These are phyloP conservation scores for Megacollybia platyphylla DNA, from an alignment of 1,284 basidiomycete species.

Conservation along the genomic window DNA sequence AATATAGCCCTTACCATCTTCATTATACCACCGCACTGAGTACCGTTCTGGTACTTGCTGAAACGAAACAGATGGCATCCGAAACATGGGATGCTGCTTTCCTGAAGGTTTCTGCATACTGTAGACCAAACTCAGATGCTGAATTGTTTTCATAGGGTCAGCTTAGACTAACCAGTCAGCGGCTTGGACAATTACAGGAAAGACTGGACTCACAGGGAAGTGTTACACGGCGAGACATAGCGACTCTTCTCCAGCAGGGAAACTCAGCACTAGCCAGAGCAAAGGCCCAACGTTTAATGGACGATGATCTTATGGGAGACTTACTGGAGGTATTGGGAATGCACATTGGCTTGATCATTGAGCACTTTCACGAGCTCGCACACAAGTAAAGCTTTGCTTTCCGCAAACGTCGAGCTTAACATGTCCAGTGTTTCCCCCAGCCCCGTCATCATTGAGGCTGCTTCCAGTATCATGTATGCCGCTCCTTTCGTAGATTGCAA, in stretches of 20 bases:
- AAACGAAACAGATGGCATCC: constrained; percentile 6
- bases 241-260: constrained; percentile 46
- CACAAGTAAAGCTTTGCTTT: constrained; percentile 22
- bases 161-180: constrained; percentile 48
- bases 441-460: constrained; percentile 45
- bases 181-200: constrained; percentile 56
- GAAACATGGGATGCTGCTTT: constrained; percentile 27
- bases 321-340: constrained; percentile 53
- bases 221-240: constrained; percentile 53
- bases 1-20: too few relatives aligned
- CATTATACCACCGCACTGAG: too few relatives aligned
- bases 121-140: constrained; percentile 1
- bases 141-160: constrained; percentile 29
- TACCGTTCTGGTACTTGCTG: neutral
- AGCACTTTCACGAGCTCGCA: constrained; percentile 45
- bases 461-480: constrained; percentile 53
- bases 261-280: constrained; percentile 49
- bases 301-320: constrained; percentile 49
- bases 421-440: constrained; percentile 24
- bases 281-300: constrained; percentile 54
- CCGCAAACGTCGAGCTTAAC: constrained; percentile 4
- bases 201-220: constrained; percentile 51
- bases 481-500: constrained; percentile 41
- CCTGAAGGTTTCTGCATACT: constrained; percentile 26
- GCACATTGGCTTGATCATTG: constrained; percentile 47